Conservation (phyloP, 768 basidiomycete species). For the Trametes coccinea region DNA sequence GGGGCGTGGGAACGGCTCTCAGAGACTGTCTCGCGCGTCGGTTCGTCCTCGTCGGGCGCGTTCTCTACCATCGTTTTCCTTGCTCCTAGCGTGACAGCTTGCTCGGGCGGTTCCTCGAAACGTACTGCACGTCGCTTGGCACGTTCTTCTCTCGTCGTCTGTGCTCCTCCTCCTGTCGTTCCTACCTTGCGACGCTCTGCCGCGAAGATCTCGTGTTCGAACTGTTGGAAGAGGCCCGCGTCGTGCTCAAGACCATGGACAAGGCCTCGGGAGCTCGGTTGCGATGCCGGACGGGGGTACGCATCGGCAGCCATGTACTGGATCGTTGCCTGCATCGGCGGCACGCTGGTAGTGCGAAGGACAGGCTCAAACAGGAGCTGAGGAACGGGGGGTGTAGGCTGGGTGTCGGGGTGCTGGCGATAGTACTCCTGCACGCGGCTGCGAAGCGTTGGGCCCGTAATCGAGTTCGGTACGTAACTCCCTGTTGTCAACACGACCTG, state of each 20-base stretch:
- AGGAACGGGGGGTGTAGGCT: neutral
- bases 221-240: neutral
- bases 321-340: neutral
- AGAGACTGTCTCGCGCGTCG: slow-evolving; percentile 1
- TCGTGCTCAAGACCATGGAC: slow-evolving; percentile 2
- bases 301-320: neutral
- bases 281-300: neutral
- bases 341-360: neutral
- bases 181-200: neutral
- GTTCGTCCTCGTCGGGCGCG: neutral
- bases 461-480: slow-evolving; percentile 25
- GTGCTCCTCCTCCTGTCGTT: no score
- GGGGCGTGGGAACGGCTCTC: no score
- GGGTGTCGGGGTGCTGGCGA: neutral
- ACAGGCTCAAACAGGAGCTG: slow-evolving; percentile 7
- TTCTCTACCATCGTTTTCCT: neutral
- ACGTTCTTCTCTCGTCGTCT: neutral
- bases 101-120: slow-evolving; percentile 2
- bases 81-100: neutral
- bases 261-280: neutral
- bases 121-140: neutral
- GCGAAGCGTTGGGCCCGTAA: slow-evolving; percentile 6
- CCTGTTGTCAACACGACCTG: slow-evolving; percentile 30
- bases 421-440: slow-evolving; percentile 10
- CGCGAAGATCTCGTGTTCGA: slow-evolving; percentile 9